Evolutionary conservation across 2,329 filamentous ascomycete genomes (phyloP), one percentile per base, ranked within the genome.

Genomic region (Curvularia verruculosa): DNA sequence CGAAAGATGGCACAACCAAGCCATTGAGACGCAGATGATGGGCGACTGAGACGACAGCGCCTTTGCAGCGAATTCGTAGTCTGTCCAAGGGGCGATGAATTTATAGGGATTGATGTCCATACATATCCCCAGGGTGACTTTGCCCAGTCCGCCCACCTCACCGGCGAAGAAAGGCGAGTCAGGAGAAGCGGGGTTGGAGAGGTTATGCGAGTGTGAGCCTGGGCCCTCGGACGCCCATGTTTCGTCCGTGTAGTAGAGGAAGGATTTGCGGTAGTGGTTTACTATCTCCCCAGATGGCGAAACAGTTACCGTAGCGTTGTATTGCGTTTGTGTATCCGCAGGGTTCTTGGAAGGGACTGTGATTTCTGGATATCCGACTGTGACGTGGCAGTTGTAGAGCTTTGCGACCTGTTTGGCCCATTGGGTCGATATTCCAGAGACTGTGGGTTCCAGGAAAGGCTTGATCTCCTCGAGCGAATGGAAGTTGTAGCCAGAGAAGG

Each of bases 401-500:
- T 85, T 78, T 0, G 91, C 90, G 0, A 82, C 85, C 0, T 83
- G 85, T 36, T 85, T 80, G 0, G 90, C 89, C 91, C 90, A 95
- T 19, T 88, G 75, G 0, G 89, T 87, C 6, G 83, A 87, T 51
- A 89, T 85, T 0, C 91, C 91, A 0, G 84, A 80, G 5, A 84
- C 83, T 0, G 84, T 84, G 0, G 81, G 83, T 68, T 95, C 91
- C 3, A 94, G 84, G 64, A 81, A 89, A 0, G 89, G 88, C 1
- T 77, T 76, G 41, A 94, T 92, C 1, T 91, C 82, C 29, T 84
- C 78, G 2, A 91, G 73, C 0, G 87, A 89, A 40, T 84, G 83
- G 78, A 93, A 94, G 72, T 92, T 92, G 79, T 93, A 95, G 28
- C 91, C 89, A 86, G 86, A 83, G 69, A 94, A 92, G 1, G 90